Percentiles rank a stretch among this genome's conserved stretches.
Evolutionary conservation across 2,329 filamentous ascomycete genomes (phyloP).

Genomic region (Lachnellula willkommii): DNA sequence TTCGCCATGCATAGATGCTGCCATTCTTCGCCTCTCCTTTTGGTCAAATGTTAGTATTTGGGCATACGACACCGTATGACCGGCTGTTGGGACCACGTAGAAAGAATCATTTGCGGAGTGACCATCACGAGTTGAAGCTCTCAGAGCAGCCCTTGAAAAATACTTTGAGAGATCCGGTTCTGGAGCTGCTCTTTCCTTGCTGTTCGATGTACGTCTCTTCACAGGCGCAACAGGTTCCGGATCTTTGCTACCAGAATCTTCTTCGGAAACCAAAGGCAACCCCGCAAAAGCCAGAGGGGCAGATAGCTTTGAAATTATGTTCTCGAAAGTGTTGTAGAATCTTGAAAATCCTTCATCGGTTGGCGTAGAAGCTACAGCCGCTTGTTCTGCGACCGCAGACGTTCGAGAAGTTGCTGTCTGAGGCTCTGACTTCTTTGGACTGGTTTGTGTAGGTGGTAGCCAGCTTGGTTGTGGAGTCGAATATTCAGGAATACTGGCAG

Average conservation of each 20-base stretch:
- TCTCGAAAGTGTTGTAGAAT: constrained; percentile 91
- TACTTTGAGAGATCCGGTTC: constrained; percentile 77
- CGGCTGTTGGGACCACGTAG: constrained; percentile 88
- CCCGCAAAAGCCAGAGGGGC: constrained; percentile 90
- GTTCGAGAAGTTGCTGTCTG: constrained; percentile 23
- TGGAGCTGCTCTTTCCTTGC: constrained; percentile 31
- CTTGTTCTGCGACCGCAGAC: constrained; percentile 30
- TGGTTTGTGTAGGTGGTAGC: constrained; percentile 41
- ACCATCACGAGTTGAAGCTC: constrained; percentile 67
- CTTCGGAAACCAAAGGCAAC: constrained; percentile 63
- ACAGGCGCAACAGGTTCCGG: constrained; percentile 35
- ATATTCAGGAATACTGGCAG: constrained; percentile 43
- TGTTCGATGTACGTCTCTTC: constrained; percentile 24
- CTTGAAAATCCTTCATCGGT: constrained; percentile 76
- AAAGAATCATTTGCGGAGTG: constrained; percentile 68
- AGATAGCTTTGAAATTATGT: constrained; percentile 80
- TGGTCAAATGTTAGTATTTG: constrained; percentile 72
- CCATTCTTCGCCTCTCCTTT: constrained; percentile 58
- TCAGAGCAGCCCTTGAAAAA: constrained; percentile 79
- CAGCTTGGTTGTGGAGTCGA: constrained; percentile 45
- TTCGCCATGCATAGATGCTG: constrained; percentile 42
- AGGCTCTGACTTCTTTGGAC: constrained; percentile 25
- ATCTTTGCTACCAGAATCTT: constrained; percentile 34
- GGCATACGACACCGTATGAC: constrained; percentile 88
- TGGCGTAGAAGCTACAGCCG: constrained; percentile 27